Evolutionary conservation across 805 yeast genomes (phyloP), one percentile per base, ranked within the genome.

Genomic region (Ogataea kodamae): DNA sequence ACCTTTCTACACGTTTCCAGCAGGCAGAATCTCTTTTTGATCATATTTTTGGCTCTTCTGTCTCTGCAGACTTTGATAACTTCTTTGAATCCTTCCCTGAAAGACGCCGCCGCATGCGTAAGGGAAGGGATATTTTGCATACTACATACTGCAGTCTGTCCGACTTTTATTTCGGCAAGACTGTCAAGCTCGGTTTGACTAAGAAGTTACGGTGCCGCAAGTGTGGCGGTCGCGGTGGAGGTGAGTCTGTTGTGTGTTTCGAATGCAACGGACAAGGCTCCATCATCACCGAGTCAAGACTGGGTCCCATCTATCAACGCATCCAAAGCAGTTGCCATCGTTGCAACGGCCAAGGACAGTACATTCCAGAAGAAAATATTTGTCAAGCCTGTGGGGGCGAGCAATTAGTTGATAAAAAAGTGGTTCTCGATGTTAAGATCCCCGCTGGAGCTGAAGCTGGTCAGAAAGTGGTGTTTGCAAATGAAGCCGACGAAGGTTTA

Each of bases 401-500:
- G 7, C 78, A 76, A 12, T 69, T 65, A 39, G 44, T 64, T 11
- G 64, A 69, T 38, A 72, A 64, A 26, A 63, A 71, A 20, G 73
- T 72, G 39, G 64, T 78, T 7, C 55, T 81, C 18, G 66, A 68
- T 29, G 67, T 80, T 6, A 59, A 59, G n/a, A 62, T 79, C 3
- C 66, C 69, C 11, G 76, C 78, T 3, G 89, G 89, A 3, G 62
- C 75, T 24, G 57, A 59, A 25, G 54, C 70, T 30, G 77, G 78
- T 0, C 76, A 76, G 40, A 57, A 62, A 27, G 66, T 78, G 12
- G 60, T 75, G 1, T 57, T 78, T 13, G 60, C 68, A n/a, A 74
- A 78, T 5, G 78, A 74, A 46, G 84, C 80, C 0, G 88, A 81
- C 49, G 82, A 80, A 53, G 81, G 76, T 0, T 53, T 70, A 12